Percentiles rank a stretch among this genome's conserved stretches.
phyloP scores from a whole-genome alignment of 208 protist species.

The Acanthamoeba sp. region DNA sequence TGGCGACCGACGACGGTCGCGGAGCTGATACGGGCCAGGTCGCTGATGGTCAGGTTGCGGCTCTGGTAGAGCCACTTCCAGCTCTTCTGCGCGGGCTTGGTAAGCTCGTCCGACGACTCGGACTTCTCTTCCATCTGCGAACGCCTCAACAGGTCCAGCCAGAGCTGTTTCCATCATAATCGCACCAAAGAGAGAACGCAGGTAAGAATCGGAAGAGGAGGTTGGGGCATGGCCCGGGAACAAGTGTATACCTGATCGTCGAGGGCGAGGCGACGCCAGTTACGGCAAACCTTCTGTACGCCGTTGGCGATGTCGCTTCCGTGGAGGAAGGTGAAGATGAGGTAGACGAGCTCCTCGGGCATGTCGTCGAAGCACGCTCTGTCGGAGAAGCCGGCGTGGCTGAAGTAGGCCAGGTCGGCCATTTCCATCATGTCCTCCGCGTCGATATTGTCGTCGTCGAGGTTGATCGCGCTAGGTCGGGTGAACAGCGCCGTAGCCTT shows the following conservation, averaged over 20 bases:
- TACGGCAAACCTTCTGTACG: conserved; percentile 53
- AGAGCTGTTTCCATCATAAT: conserved; percentile 11
- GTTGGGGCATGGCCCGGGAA: not conserved
- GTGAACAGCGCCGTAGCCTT: not conserved
- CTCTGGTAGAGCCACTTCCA: conserved; percentile 73
- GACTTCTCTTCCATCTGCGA: not conserved
- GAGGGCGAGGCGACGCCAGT: conserved; percentile 38
- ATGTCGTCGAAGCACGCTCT: conserved; percentile 45
- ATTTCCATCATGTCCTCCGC: conserved; percentile 46
- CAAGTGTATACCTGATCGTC: conserved; percentile 38
- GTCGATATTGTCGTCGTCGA: not conserved
- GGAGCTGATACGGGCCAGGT: not conserved
- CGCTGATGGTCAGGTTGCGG: not conserved
- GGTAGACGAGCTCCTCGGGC: conserved; percentile 68
- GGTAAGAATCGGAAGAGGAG: not conserved
- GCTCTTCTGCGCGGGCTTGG: conserved; percentile 65
- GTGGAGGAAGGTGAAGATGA: conserved; percentile 71
- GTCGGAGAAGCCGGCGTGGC: not conserved
- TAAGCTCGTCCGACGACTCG: not conserved
- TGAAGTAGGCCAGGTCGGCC: conserved; percentile 40
- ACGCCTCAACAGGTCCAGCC: conserved; percentile 9
- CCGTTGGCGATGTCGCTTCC: conserved; percentile 61
- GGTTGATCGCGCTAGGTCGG: not conserved
- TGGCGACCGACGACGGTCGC: conserved; percentile 24
- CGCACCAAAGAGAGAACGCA: not conserved